These are phyloP conservation scores for Aphanomyces invadans DNA, from an alignment of 352 stramenopile genomes.

Conservation along the genomic window DNA sequence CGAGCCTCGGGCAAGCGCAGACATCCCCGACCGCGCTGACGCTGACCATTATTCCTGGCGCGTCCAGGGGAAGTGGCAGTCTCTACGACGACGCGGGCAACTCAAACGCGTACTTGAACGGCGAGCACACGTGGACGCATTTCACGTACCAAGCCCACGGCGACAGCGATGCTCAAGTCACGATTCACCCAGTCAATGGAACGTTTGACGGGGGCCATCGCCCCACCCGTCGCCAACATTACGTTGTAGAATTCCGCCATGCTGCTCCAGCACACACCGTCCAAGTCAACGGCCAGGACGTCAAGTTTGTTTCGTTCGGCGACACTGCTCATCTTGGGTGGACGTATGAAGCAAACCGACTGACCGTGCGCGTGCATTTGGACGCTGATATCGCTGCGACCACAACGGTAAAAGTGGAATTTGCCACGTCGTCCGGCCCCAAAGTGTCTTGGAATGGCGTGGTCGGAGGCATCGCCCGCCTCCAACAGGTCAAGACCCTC, in stretches of 20 bases:
- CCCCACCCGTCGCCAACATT: conserved; percentile 25
- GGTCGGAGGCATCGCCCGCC: conserved; percentile 29
- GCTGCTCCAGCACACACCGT: conserved; percentile 24
- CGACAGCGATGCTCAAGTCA: conserved; percentile 17
- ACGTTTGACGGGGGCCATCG: conserved; percentile 17
- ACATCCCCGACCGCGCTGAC: conserved; percentile 22
- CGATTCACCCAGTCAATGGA: conserved; percentile 28
- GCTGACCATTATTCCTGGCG: conserved; percentile 28
- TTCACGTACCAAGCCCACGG: conserved; percentile 26
- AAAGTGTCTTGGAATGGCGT: conserved; percentile 24
- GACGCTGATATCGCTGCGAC: not conserved
- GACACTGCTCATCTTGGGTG: conserved; percentile 24
- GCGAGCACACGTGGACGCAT: conserved; percentile 16
- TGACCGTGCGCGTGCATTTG: conserved; percentile 28
- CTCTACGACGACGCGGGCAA: conserved; percentile 36
- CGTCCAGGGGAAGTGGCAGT: conserved; percentile 13
- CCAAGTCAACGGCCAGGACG: conserved; percentile 25
- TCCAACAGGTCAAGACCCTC: conserved; percentile 30
- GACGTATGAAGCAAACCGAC: conserved; percentile 26
- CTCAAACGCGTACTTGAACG: conserved; percentile 28
- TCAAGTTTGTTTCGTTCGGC: conserved; percentile 21
- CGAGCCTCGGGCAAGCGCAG: conserved; percentile 25
- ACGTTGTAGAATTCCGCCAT: conserved; percentile 29
- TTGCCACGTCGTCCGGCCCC: conserved; percentile 20
- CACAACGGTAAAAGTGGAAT: conserved; percentile 20